phyloP scores from a whole-genome alignment of 106 monocot species.

The Dendrobium officinale region DNA sequence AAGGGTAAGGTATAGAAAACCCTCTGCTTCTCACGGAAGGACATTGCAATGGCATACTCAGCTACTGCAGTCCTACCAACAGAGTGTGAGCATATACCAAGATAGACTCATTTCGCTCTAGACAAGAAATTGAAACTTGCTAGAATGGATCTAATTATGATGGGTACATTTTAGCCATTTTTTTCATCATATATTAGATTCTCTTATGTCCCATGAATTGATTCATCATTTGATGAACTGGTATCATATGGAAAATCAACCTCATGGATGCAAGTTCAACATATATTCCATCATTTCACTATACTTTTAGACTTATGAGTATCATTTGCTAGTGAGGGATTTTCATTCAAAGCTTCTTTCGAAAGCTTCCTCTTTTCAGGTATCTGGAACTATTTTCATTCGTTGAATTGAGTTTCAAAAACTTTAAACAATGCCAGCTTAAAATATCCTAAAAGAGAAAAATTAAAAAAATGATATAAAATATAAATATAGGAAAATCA shows the following conservation, averaged over 20 bases:
- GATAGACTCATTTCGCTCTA: conserved; percentile 85
- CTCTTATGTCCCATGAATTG: conserved; percentile 58
- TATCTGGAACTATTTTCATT: conserved; percentile 20
- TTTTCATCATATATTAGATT: conserved; percentile 52
- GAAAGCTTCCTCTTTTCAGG: conserved; percentile 29
- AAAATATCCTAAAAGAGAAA: neutral
- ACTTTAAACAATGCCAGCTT: neutral
- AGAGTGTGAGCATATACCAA: conserved; percentile 92
- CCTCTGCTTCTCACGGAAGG: conserved; percentile 87
- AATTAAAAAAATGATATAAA: neutral
- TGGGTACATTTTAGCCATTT: conserved; percentile 84
- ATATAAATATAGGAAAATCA: neutral
- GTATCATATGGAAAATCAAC: conserved; percentile 75
- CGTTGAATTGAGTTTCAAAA: neutral
- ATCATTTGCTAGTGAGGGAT: neutral
- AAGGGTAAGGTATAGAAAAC: conserved; percentile 95
- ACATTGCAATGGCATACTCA: conserved; percentile 96
- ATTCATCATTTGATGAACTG: conserved; percentile 42
- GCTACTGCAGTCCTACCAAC: conserved; percentile 95
- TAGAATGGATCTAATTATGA: conserved; percentile 92
- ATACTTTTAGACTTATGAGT: neutral
- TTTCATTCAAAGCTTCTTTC: conserved; percentile 7
- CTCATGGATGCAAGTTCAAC: conserved; percentile 89
- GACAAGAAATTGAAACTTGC: conserved; percentile 67
- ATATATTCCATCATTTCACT: conserved; percentile 35